Percentiles rank a stretch among this genome's conserved stretches.
These are phyloP conservation scores for Alloascoidea hylecoeti DNA, from an alignment of 805 yeast genomes.

Conservation along the genomic window DNA sequence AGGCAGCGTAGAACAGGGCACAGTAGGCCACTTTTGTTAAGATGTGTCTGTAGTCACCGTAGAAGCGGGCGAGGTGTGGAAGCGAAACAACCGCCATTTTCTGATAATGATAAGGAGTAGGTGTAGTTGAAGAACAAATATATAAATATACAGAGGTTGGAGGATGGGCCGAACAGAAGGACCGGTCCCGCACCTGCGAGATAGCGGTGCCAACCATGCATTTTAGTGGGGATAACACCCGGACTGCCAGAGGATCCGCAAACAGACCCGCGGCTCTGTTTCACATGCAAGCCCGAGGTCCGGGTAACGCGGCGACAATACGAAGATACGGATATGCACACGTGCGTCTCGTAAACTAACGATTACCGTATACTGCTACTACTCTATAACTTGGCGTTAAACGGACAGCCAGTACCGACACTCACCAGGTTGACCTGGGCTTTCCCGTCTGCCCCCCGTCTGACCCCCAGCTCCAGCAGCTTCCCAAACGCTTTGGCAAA, in stretches of 20 bases:
- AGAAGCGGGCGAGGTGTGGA: neutral
- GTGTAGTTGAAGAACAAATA: constrained; percentile 3
- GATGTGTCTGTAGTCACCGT: neutral
- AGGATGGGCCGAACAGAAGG: too few species aligned
- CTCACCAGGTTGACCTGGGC: constrained; percentile 1
- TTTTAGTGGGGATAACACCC: too few species aligned
- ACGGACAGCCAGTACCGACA: constrained; percentile 2
- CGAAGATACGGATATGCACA: too few species aligned
- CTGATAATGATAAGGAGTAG: too few species aligned
- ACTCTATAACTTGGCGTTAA: constrained; percentile 1
- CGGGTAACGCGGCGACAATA: too few species aligned
- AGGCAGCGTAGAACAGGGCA: constrained; percentile 1
- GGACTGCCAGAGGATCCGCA: too few species aligned
- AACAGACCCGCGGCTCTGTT: too few species aligned
- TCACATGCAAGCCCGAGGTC: too few species aligned
- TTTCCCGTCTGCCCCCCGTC: constrained; percentile 31
- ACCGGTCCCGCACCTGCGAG: too few species aligned
- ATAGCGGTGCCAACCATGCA: too few species aligned
- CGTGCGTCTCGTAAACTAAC: too few species aligned
- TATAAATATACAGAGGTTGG: constrained; percentile 1
- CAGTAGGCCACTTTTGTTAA: neutral
- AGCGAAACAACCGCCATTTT: neutral
- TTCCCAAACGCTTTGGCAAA: constrained; percentile 58
- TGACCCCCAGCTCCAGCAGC: constrained; percentile 63
- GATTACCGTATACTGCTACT: too few species aligned